Conservation (phyloP, 2,329 filamentous ascomycete genomes). For the Venturia oleaginea region DNA sequence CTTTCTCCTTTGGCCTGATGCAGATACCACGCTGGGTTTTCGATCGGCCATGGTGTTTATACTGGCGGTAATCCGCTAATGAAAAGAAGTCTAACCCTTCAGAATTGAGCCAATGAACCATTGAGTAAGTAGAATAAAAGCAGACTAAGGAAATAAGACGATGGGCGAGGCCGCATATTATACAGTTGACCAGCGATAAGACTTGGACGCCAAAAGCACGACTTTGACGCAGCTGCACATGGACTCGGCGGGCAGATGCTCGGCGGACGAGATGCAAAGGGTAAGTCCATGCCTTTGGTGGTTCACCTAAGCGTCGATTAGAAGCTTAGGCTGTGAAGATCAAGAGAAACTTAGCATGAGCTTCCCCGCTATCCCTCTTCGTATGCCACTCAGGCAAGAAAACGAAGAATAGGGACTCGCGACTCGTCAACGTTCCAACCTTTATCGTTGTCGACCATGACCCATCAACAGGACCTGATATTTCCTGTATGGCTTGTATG, state of each 20-base stretch:
- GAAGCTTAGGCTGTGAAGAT: not conserved
- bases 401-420: not conserved
- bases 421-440: not conserved
- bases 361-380: not conserved
- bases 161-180: not conserved
- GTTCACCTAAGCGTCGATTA: not conserved
- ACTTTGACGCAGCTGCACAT: not conserved
- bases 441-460: not conserved
- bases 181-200: not conserved
- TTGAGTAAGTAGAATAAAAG: not conserved
- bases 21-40: constrained; percentile 11
- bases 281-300: constrained; percentile 4
- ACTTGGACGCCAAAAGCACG: not conserved
- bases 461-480: not conserved
- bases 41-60: constrained; percentile 12
- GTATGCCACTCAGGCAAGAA: not conserved
- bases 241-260: not conserved
- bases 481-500: not conserved
- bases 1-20: constrained; percentile 11
- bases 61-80: not conserved
- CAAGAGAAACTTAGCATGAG: not conserved
- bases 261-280: not conserved
- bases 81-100: not conserved
- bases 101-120: not conserved
- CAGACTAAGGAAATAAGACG: not conserved